Evolutionary conservation across 1,284 basidiomycete genomes (phyloP).

Genomic region (Phenoliferia sp.): DNA sequence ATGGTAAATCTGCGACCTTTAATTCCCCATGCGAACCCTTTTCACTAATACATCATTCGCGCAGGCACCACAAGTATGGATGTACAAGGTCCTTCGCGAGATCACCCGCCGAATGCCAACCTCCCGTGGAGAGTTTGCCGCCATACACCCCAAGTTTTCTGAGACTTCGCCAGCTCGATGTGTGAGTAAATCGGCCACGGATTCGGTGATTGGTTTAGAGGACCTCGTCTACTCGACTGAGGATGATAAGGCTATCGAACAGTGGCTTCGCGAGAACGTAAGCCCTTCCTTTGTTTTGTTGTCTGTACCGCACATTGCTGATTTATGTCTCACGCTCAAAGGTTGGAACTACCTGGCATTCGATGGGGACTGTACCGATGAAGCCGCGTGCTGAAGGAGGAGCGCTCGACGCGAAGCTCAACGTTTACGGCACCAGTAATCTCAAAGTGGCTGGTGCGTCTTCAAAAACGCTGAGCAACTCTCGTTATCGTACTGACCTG

Average conservation of each 20-base stretch:
- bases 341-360: slow-evolving; percentile 37
- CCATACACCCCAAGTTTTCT: slow-evolving; percentile 52
- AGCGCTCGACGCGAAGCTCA: slow-evolving; percentile 58
- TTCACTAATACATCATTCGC: slow-evolving; percentile 10
- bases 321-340: neutral
- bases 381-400: slow-evolving; percentile 55
- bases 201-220: slow-evolving; percentile 43
- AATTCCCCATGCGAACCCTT: neutral
- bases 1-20: slow-evolving; percentile 34
- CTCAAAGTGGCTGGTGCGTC: slow-evolving; percentile 50
- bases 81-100: slow-evolving; percentile 54
- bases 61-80: slow-evolving; percentile 48
- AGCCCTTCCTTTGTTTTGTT: neutral
- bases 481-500: neutral
- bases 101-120: slow-evolving; percentile 54
- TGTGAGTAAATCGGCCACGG: slow-evolving; percentile 22
- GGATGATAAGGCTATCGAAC: slow-evolving; percentile 54
- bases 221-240: slow-evolving; percentile 54
- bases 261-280: slow-evolving; percentile 42
- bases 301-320: neutral
- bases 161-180: slow-evolving; percentile 48
- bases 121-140: slow-evolving; percentile 54
- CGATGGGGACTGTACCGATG: slow-evolving; percentile 57
- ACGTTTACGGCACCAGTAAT: slow-evolving; percentile 58
- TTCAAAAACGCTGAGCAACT: neutral